Conservation (phyloP, 2,329 filamentous ascomycete genomes). For the Graphilbum ipis-grandicollis region DNA sequence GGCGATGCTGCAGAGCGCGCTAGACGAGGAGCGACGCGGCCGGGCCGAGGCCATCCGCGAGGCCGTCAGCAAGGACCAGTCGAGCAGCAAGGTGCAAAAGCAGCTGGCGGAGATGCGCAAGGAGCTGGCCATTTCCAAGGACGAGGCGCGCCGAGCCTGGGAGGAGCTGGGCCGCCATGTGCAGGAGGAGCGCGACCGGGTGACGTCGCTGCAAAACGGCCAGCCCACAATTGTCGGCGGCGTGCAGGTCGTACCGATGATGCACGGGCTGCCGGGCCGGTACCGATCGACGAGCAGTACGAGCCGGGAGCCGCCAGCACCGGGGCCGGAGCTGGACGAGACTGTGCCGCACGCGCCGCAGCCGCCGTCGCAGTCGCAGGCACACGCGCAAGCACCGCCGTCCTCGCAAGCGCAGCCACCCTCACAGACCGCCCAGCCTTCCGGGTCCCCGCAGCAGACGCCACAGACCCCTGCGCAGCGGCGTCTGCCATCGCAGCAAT, state of each 20-base stretch:
- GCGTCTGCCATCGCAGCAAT: neutral
- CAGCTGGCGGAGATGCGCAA: conserved; percentile 80
- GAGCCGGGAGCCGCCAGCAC: conserved; percentile 15
- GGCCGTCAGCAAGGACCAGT: conserved; percentile 48
- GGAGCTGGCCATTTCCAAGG: conserved; percentile 86
- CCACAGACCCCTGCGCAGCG: neutral
- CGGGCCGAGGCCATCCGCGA: conserved; percentile 50
- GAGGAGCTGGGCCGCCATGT: conserved; percentile 88
- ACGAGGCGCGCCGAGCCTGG: conserved; percentile 90
- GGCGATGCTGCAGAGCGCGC: conserved; percentile 56
- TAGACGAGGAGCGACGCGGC: conserved; percentile 58
- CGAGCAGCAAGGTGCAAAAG: conserved; percentile 54
- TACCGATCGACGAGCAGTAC: conserved; percentile 22
- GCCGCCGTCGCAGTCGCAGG: neutral
- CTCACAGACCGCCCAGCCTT: too few relatives aligned
- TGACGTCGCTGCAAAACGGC: conserved; percentile 68
- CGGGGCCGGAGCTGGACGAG: too few relatives aligned
- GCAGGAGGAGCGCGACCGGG: conserved; percentile 81
- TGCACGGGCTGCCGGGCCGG: conserved; percentile 46
- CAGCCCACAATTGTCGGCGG: conserved; percentile 80
- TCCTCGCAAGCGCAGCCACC: neutral
- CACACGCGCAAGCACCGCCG: neutral
- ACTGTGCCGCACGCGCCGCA: neutral
- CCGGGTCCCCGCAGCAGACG: conserved; percentile 13
- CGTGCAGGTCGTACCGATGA: conserved; percentile 90